Percentiles rank a stretch among this genome's conserved stretches.
These are phyloP conservation scores for Adansonia digitata DNA, from an alignment of 345 rosid genomes.

Conservation along the genomic window DNA sequence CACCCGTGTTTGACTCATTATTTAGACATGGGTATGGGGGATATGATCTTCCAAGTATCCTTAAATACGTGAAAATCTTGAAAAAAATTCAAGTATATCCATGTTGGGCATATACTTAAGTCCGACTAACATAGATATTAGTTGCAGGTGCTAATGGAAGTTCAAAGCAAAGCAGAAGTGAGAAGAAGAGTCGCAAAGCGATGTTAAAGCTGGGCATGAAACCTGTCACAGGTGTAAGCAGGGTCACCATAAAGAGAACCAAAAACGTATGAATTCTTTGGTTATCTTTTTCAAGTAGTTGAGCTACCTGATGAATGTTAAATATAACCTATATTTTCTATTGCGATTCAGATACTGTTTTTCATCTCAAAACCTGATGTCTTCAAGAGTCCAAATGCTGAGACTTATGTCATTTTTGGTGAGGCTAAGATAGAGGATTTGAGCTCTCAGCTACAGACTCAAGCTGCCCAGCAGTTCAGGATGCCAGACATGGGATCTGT, in stretches of 20 bases:
- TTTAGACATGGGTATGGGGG: no score
- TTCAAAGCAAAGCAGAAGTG: neutral
- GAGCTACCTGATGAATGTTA: neutral
- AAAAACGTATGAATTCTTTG: slow-evolving; percentile 41
- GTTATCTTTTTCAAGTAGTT: neutral
- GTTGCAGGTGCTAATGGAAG: slow-evolving; percentile 35
- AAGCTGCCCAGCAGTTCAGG: slow-evolving; percentile 83
- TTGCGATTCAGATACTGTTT: slow-evolving; percentile 53
- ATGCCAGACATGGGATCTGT: slow-evolving; percentile 65
- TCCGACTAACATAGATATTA: neutral
- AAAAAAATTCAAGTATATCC: no score
- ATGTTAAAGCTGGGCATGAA: slow-evolving; percentile 83
- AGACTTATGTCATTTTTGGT: slow-evolving; percentile 74
- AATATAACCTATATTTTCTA: slow-evolving; percentile 4
- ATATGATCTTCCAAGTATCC: no score
- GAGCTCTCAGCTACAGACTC: slow-evolving; percentile 85
- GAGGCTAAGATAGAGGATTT: slow-evolving; percentile 91
- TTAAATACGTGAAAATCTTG: no score
- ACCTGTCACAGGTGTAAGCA: slow-evolving; percentile 66
- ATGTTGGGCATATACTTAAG: neutral
- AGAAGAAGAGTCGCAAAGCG: slow-evolving; percentile 40
- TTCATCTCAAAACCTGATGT: slow-evolving; percentile 85
- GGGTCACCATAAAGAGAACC: slow-evolving; percentile 82
- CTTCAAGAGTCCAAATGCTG: slow-evolving; percentile 80
- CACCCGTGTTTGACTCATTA: no score